Percentiles rank a stretch among this genome's conserved stretches.
Conservation (phyloP, 2,329 filamentous ascomycete species). For the Zasmidium citrigriseum region DNA sequence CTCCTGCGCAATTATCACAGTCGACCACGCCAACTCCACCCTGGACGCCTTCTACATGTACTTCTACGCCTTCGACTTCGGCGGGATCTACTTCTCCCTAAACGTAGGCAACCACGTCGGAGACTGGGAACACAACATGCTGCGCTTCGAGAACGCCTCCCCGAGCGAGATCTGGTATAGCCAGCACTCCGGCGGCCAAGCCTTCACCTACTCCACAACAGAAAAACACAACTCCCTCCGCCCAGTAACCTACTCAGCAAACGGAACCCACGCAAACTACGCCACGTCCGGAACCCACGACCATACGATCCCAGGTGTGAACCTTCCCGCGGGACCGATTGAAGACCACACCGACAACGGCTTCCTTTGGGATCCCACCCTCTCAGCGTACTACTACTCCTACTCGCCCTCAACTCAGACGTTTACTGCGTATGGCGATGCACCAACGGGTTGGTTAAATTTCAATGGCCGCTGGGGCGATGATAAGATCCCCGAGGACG, state of each 20-base stretch:
- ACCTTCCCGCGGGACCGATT: conserved; percentile 56
- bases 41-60: conserved; percentile 66
- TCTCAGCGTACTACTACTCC: conserved; percentile 58
- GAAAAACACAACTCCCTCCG: conserved; percentile 47
- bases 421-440: conserved; percentile 53
- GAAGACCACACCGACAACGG: conserved; percentile 59
- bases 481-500: conserved; percentile 55
- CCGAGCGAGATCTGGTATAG: conserved; percentile 63
- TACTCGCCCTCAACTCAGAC: conserved; percentile 34
- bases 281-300: conserved; percentile 61
- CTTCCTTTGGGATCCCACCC: conserved; percentile 60
- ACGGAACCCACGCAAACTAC: conserved; percentile 67
- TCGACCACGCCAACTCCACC: conserved; percentile 54
- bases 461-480: conserved; percentile 66
- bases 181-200: conserved; percentile 64
- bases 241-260: conserved; percentile 60
- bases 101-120: conserved; percentile 60
- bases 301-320: conserved; percentile 62
- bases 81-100: conserved; percentile 40
- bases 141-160: conserved; percentile 57
- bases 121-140: conserved; percentile 64
- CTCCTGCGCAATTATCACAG: conserved; percentile 57
- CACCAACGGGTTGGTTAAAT: conserved; percentile 55
- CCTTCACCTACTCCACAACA: conserved; percentile 59
- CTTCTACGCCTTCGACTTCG: conserved; percentile 58